Evolutionary conservation across 2,329 filamentous ascomycete genomes (phyloP), one percentile per base, ranked within the genome.

Genomic region (Myriosclerotinia duriaeana): DNA sequence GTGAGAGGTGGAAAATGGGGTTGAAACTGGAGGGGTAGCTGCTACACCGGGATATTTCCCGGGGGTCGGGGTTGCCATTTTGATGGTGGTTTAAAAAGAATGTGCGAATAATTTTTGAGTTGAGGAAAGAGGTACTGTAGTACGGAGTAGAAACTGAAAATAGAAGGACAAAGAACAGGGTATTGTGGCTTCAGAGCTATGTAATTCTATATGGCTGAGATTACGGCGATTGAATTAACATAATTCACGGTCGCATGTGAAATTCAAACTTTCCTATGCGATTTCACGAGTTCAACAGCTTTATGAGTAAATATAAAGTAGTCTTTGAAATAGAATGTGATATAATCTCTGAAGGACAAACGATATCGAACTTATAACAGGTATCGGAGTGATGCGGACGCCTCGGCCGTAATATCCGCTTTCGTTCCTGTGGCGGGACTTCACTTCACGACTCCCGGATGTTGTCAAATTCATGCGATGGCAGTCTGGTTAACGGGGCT

Each of bases 11-110:
- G 85, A 88, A 77, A 89, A 89, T 17, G 87, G 87, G 1, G 87
- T 89, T 46, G 87, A 88, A 34, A 87, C 86, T n/a, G 86, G 86
- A 17, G 87, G 87, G 7, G 87, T 89, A 3, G 84, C 85, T 60
- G 73, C 73, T 4, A 68, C 72, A 44, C 66, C 69, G 26, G 71
- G 69, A 53, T 73, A 73, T 53, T 72, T 74, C 52, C 70, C 70
- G 63, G 74, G 70, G 40, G 75, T 77, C 53, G 75, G 76, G 54
- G 76, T 77, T 5, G 76, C 72, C 76, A 77, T 77, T 42, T 48
- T 63, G 52, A 20, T 52, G 26, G 30, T 7, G 20, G 7, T 26
- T 36, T 36, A 12, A 36, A 5, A 34, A 26, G 22, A 26, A 11
- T 48, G 7, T 64, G 44, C n/a, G 36, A 53, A 22, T 26, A 9